Conservation (phyloP, 2,329 filamentous ascomycete species). For the Aspergillus viridinutans region DNA sequence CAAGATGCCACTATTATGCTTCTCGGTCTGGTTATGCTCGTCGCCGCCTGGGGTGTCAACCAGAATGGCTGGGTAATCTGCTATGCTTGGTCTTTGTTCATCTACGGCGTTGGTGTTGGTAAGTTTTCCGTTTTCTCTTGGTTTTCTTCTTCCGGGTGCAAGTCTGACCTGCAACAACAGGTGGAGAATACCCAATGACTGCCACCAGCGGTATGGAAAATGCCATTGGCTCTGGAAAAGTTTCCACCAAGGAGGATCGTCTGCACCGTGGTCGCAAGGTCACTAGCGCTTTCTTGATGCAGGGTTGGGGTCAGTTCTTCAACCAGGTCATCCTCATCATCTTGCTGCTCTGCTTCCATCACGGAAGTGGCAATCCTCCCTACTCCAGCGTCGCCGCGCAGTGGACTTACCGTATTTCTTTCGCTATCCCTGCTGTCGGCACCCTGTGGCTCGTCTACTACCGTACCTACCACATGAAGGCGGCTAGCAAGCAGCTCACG, state of each 20-base stretch:
- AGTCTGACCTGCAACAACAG: slow-evolving; percentile 44
- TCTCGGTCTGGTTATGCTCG: slow-evolving; percentile 84
- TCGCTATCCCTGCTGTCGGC: slow-evolving; percentile 83
- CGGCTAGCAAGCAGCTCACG: slow-evolving; percentile 76
- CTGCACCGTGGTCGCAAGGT: slow-evolving; percentile 95
- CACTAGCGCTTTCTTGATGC: slow-evolving; percentile 94
- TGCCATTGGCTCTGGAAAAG: slow-evolving; percentile 74
- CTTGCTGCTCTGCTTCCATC: slow-evolving; percentile 82
- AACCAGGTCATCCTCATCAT: slow-evolving; percentile 90
- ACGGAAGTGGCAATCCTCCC: slow-evolving; percentile 67
- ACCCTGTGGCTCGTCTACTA: slow-evolving; percentile 96
- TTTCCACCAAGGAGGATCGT: slow-evolving; percentile 88
- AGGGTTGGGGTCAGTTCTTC: slow-evolving; percentile 94
- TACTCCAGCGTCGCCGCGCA: slow-evolving; percentile 76
- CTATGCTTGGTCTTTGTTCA: slow-evolving; percentile 91
- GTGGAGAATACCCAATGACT: slow-evolving; percentile 94
- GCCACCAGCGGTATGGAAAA: slow-evolving; percentile 94
- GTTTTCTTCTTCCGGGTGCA: not conserved
- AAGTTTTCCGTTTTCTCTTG: slow-evolving; percentile 6
- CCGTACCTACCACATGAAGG: slow-evolving; percentile 90
- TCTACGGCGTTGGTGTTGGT: slow-evolving; percentile 66
- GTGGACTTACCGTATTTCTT: slow-evolving; percentile 88
- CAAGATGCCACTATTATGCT: slow-evolving; percentile 96
- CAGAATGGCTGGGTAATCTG: slow-evolving; percentile 95
- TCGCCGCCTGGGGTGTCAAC: slow-evolving; percentile 79